Evolutionary conservation across 768 basidiomycete genomes (phyloP).

Genomic region (Podaxis mareebaensis): DNA sequence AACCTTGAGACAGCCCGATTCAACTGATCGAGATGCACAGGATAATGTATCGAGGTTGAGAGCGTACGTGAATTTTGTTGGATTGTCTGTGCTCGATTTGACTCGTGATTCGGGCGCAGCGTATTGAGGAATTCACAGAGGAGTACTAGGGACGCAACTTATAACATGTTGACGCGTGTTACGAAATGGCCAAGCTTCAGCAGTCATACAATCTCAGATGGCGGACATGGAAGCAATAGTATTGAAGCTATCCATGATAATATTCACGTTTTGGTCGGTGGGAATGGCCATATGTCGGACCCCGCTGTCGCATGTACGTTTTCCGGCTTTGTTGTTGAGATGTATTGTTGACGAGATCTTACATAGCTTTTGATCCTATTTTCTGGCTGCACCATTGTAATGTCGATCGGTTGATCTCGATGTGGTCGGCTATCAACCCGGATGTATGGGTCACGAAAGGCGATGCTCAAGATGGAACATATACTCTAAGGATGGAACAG

Average conservation of each 20-base stretch:
- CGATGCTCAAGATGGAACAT: slow-evolving; percentile 30
- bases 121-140: slow-evolving; percentile 23
- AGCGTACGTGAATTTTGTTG: slow-evolving; percentile 20
- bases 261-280: slow-evolving; percentile 39
- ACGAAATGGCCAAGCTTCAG: slow-evolving; percentile 42
- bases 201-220: slow-evolving; percentile 35
- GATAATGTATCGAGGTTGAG: slow-evolving; percentile 32
- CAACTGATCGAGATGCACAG: slow-evolving; percentile 23
- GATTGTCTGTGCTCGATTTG: neutral
- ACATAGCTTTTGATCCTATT: slow-evolving; percentile 48
- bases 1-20: slow-evolving; percentile 36
- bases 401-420: slow-evolving; percentile 45
- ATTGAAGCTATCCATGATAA: slow-evolving; percentile 45
- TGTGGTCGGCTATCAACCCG: slow-evolving; percentile 45
- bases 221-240: slow-evolving; percentile 36
- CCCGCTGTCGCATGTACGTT: slow-evolving; percentile 34
- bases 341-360: neutral
- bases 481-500: slow-evolving; percentile 25
- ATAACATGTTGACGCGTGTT: slow-evolving; percentile 32
- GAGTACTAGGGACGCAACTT: slow-evolving; percentile 27
- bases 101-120: slow-evolving; percentile 11
- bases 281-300: slow-evolving; percentile 37
- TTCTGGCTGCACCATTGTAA: slow-evolving; percentile 50
- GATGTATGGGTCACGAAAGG: slow-evolving; percentile 35
- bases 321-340: neutral